A percentile compares a stretch with the other conserved stretches of the same genome.
Evolutionary conservation across 345 rosid genomes (phyloP).

Genomic region (Mallotus nudiflorus): DNA sequence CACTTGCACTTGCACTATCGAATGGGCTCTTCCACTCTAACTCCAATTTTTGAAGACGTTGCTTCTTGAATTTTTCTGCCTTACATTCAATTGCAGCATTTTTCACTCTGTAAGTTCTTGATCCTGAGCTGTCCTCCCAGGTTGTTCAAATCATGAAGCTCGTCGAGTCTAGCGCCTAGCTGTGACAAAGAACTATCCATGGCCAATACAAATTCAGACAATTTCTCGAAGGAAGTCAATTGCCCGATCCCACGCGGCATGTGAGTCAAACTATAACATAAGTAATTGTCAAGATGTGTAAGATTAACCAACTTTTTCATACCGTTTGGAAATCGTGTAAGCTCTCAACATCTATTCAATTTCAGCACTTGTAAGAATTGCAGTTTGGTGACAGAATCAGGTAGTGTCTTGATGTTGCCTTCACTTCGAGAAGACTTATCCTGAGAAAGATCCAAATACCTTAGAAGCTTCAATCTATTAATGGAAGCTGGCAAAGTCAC

Average conservation of each 20-base stretch:
- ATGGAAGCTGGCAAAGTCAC: constrained; percentile 10
- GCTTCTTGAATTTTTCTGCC: no score
- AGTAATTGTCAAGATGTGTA: no score
- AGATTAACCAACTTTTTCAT: neutral
- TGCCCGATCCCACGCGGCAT: no score
- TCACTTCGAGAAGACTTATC: constrained; percentile 21
- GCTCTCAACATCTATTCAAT: neutral
- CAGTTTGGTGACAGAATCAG: no score
- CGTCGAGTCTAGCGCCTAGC: neutral
- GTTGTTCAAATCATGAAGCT: neutral
- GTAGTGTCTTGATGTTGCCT: no score
- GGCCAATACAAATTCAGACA: no score
- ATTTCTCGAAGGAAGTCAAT: no score
- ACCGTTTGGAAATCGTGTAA: constrained; percentile 2
- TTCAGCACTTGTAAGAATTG: no score
- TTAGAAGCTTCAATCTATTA: constrained; percentile 12
- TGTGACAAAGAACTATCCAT: neutral
- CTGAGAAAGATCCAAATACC: no score
- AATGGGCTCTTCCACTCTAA: neutral
- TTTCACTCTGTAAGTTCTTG: neutral
- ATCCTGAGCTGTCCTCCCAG: constrained; percentile 7
- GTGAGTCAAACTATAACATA: no score
- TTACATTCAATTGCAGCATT: no score
- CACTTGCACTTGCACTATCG: neutral
- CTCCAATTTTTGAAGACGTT: neutral